A percentile compares a stretch with the other conserved stretches of the same genome.
These are phyloP conservation scores for Cyberlindnera japonica DNA, from an alignment of 805 yeast species.

Conservation along the genomic window DNA sequence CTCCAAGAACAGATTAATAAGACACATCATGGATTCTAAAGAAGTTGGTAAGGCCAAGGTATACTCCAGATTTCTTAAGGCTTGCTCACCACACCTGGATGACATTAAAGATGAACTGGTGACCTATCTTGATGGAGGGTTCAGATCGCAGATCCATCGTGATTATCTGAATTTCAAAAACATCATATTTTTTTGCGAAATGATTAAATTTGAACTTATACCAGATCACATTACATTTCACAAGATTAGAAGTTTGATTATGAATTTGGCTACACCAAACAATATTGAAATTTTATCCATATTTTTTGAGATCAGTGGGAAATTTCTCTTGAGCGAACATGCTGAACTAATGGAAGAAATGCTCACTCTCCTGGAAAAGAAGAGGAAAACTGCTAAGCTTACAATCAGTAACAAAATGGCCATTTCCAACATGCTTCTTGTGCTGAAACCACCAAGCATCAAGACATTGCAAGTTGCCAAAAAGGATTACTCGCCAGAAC, in stretches of 20 bases:
- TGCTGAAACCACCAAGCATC: constrained; percentile 53
- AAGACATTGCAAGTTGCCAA: constrained; percentile 28
- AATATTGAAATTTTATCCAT: constrained; percentile 67
- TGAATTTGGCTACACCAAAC: constrained; percentile 47
- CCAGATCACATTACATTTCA: constrained; percentile 73
- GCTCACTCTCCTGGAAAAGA: constrained; percentile 51
- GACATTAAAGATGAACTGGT: constrained; percentile 52
- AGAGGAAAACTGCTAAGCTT: constrained; percentile 47
- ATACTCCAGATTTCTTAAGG: constrained; percentile 68
- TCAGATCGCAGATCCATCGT: constrained; percentile 57
- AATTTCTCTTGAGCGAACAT: constrained; percentile 58
- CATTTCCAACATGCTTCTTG: constrained; percentile 49
- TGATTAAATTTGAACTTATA: constrained; percentile 70
- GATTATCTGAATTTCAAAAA: constrained; percentile 50
- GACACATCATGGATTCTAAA: constrained; percentile 48
- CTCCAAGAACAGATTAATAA: constrained; percentile 55
- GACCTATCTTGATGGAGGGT: constrained; percentile 51
- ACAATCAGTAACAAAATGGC: constrained; percentile 54
- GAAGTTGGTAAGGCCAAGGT: constrained; percentile 44
- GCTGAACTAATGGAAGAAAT: constrained; percentile 57
- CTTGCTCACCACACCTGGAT: constrained; percentile 45
- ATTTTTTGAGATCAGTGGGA: constrained; percentile 73
- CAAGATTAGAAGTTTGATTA: constrained; percentile 58
- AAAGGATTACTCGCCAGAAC: constrained; percentile 38
- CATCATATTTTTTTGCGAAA: constrained; percentile 64